Base-by-base conservation (phyloP, 805 yeast genomes). In the Lachancea mirantina region DNA sequence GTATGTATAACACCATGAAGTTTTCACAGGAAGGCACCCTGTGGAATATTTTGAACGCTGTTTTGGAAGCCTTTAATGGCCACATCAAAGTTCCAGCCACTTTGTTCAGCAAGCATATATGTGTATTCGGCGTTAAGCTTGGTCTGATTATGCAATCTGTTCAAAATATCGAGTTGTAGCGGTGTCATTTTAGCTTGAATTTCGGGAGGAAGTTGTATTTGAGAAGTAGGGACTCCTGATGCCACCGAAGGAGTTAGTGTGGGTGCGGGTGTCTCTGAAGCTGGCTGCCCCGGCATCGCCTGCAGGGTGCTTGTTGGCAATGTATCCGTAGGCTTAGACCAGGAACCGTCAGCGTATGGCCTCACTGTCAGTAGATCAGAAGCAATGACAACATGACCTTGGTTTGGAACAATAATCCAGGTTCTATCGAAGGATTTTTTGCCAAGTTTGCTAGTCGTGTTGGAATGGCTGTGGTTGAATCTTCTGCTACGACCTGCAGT, bases 361-460 rank as follows among this genome's bases (percentile, higher is more conserved):
- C 94, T 74, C 3, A 92, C 59, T 10, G 76, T 66, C 32, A 92
- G 64, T 52, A 84, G 55, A 58, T 92, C 98, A 20, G 94, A 80
- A 10, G 95, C 96, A 19, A 92, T 76, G n/a, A 85, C 64, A 64
- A 84, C 74, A 19, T 74, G 62, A 4, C 87, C 82, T 36, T 70
- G 69, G 9, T 78, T 80, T 9, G 83, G 76, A 2, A 87, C 78
- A 16, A 83, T 63, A n/a, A 84, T 65, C 52, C 92, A 76, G 1
- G 79, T 68, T 50, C 98, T 70, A 55, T 92, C 98, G 57, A 92
- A 92, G 7, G 92, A 75, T 52, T 92, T 80, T 44, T 67, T 68
- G 4, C 72, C 62, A 21, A 78, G 59, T 19, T 68, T 55, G 14
- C 59, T 53, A 9, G 47, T 30, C 28, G 54, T 42, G 5, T 51